Conservation (phyloP, 148 eudicot genomes). For the Dysphania ambrosioides region DNA sequence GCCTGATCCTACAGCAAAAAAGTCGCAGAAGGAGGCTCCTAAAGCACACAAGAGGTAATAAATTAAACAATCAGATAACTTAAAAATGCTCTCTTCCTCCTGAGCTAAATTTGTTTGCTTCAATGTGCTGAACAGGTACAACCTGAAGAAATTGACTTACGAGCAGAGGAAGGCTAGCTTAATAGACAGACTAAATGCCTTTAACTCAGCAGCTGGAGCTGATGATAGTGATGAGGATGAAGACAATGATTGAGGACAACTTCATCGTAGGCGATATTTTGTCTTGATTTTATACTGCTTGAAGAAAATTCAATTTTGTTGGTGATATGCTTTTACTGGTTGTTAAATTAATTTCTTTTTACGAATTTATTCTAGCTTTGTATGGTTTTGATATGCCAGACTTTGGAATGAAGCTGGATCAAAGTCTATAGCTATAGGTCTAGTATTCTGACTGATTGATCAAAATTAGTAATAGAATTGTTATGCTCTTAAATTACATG, state of each 20-base stretch:
- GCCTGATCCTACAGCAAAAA: slow-evolving; percentile 53
- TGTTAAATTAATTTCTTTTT: neutral
- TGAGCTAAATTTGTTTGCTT: neutral
- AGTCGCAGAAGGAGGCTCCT: slow-evolving; percentile 46
- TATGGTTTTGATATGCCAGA: slow-evolving; percentile 1
- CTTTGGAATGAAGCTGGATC: neutral
- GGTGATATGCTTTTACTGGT: neutral
- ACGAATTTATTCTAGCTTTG: neutral
- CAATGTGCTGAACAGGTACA: slow-evolving; percentile 36
- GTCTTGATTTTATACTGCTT: neutral
- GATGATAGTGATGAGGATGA: slow-evolving; percentile 40
- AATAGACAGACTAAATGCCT: slow-evolving; percentile 57
- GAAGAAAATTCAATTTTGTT: slow-evolving; percentile 17
- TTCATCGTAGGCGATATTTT: neutral
- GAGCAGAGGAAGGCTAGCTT: slow-evolving; percentile 64
- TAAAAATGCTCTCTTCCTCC: neutral
- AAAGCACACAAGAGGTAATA: slow-evolving; percentile 64
- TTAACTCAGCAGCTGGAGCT: slow-evolving; percentile 53
- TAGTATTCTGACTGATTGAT: neutral
- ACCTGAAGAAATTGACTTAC: slow-evolving; percentile 64
- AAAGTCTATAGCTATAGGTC: neutral
- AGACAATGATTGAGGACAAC: slow-evolving; percentile 33
- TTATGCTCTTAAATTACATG: too few relatives aligned
- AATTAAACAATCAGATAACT: neutral
- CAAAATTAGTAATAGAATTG: too few relatives aligned